Evolutionary conservation across 2,329 filamentous ascomycete species (phyloP), one percentile per base, ranked within the genome.

Genomic region (Byssochlamys sp.): DNA sequence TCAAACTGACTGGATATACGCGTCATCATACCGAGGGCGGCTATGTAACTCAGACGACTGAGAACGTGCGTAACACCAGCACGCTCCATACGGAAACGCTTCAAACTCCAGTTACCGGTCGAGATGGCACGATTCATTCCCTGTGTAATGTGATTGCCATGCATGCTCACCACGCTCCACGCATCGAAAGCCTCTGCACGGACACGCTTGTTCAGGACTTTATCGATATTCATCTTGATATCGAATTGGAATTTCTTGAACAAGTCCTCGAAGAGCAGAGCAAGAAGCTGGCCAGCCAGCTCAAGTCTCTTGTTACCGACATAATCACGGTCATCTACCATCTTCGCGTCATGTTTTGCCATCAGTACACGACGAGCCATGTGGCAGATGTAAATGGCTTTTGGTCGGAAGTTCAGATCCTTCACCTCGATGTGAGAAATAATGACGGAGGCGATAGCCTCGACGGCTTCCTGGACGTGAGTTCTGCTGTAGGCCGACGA

Each of bases 21-120:
- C 12, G 94, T 99, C 94, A 99, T 99, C 95, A 99, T 99, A 61
- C 95, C 95, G 28, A 99, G 83, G 28, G 94, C 94, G 61, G 88
- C 89, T 72, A 99, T 96, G 70, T 97, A 99, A 73, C 92, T 97
- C 57, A 99, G 80, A 62, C 94, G 85, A 74, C 92, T 97, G 53
- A 99, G 80, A 48, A 99, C 91, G 73, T 99, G 94, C 0, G 95
- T 97, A 25, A 99, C 91, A 69, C 94, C 94, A 25, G 94, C 92
- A 70, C 92, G 83, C 69, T 97, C 95, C 94, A 99, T 99, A 73
- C 92, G 91, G 78, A 99, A 99, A 71, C 95, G 90, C 75, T 96
- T 96, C 64, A 99, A 81, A 61, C 83, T 96, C 94, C 94, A 99
- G 69, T 99, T 99, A 24, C 94, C 94, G 0, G 94, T 97, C 56